Base-by-base conservation (phyloP, 495 filamentous ascomycete genomes). In the Haplographium delicatum region DNA sequence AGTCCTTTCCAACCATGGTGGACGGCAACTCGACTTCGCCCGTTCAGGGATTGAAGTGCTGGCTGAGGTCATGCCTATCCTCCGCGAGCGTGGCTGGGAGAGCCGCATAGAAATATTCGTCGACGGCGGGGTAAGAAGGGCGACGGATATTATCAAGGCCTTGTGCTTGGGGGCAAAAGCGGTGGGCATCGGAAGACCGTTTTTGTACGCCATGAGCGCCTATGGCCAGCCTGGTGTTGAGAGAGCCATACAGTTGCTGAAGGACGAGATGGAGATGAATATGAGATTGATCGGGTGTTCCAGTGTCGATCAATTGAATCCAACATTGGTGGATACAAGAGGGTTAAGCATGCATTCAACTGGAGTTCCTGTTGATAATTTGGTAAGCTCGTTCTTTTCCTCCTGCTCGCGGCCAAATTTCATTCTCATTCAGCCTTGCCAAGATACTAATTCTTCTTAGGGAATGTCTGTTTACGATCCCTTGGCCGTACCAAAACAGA, bases 191-290 rank as follows among this genome's bases (percentile, higher is more conserved):
- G 93, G 93, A 1, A 73, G 93, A 8, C 93, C 93, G 3, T 96
- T 98, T 77, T 65, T 98, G 59, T 98, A 85, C 64, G 93, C 93
- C 48, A 98, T 98, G 93, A 87, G 82, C 37, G 79, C 91, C 10
- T 98, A 98, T 65, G 93, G 93, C 0, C 70, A 88, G 46, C 74
- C 82, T 2, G 93, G 93, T 51, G 91, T 96, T 22, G 83, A 93
- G 56, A 77, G 89, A 13, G 93, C 91, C 18, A 96, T 96, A 84
- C 86, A 91, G 70, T 72, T 98, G 56, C 79, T 98, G 51, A 94
- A 88, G 73, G 93, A 97, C 63, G 93, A 98, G 77, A 89, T 98
- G 83, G 91, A 91, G 74, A 96, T 97, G 91, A 88, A 88, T 59
- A 97, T 98, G 93, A 80, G 94, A 7, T 71, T 98, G 54, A 89